A percentile compares a stretch with the other conserved stretches of the same genome.
Conservation (phyloP, 192 early-diverging fungal species). For the Dissophora globulifera region DNA sequence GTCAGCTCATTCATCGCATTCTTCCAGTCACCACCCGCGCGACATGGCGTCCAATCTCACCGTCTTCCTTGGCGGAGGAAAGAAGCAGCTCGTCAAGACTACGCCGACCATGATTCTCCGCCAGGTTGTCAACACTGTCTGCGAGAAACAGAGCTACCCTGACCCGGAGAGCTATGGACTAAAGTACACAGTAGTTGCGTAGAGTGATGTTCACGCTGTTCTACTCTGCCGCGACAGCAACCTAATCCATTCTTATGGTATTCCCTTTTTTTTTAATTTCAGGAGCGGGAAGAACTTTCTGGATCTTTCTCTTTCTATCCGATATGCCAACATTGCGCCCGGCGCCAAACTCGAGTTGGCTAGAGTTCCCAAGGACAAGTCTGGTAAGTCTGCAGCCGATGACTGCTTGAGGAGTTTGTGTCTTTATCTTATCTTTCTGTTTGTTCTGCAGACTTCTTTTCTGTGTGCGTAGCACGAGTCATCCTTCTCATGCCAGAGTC, state of each 20-base stretch:
- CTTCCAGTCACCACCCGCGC: too few relatives aligned
- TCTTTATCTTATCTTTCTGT: not conserved
- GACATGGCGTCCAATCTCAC: conserved; percentile 70
- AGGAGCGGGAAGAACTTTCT: conserved; percentile 68
- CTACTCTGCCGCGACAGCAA: too few relatives aligned
- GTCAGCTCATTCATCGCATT: too few relatives aligned
- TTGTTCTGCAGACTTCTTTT: not conserved
- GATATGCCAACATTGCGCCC: conserved; percentile 84
- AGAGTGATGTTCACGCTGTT: not conserved
- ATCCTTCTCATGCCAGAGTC: too few relatives aligned
- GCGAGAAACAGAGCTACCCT: conserved; percentile 64
- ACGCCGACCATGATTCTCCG: conserved; percentile 81
- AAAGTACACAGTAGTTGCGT: conserved; percentile 64
- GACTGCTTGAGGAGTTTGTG: too few relatives aligned
- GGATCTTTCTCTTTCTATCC: conserved; percentile 77
- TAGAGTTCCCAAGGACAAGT: conserved; percentile 32
- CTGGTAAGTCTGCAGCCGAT: conserved; percentile 47
- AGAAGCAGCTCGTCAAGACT: conserved; percentile 69
- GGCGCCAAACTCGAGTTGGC: conserved; percentile 80
- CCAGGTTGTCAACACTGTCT: conserved; percentile 69
- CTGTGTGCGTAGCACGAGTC: not conserved
- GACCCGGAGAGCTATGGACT: conserved; percentile 68
- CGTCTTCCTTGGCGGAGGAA: conserved; percentile 60
- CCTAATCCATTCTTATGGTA: not conserved
- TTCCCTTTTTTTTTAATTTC: conserved; percentile 1